Conservation (phyloP, 441 rosid species). For the Bruguiera hainesii region DNA sequence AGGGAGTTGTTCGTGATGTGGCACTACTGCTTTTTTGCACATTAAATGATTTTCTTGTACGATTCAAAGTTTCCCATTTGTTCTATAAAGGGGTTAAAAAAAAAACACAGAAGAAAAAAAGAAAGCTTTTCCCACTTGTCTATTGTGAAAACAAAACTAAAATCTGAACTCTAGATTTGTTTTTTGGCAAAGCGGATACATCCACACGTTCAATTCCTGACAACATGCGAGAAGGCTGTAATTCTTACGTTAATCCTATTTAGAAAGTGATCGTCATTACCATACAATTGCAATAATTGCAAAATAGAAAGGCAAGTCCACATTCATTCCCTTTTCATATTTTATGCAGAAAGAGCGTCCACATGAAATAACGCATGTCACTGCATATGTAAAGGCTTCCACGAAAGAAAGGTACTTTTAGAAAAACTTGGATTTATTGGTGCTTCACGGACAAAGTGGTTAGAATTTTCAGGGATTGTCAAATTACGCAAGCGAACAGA, state of each 20-base stretch:
- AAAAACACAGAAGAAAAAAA: too few relatives aligned
- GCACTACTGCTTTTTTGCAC: slow-evolving; percentile 7
- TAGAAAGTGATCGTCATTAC: too few relatives aligned
- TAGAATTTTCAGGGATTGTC: slow-evolving; percentile 4
- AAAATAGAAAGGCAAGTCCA: neutral
- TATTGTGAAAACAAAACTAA: too few relatives aligned
- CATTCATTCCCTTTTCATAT: slow-evolving; percentile 4
- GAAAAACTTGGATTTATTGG: neutral
- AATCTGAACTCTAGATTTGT: too few relatives aligned
- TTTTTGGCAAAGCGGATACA: too few relatives aligned
- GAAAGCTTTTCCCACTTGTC: too few relatives aligned
- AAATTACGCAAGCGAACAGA: slow-evolving; percentile 7
- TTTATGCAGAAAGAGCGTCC: slow-evolving; percentile 11
- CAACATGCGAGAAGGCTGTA: too few relatives aligned
- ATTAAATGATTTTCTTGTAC: neutral
- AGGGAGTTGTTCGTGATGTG: slow-evolving; percentile 3
- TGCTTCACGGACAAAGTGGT: neutral
- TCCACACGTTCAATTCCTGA: too few relatives aligned
- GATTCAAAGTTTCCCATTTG: neutral
- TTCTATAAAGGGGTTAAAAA: neutral
- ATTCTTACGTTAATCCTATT: too few relatives aligned
- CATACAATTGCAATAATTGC: neutral
- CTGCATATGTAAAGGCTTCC: neutral
- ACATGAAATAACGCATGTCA: neutral
- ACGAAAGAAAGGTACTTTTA: too few relatives aligned